Base-by-base conservation (phyloP, 1,284 basidiomycete genomes). In the Microbotryum violaceum region DNA sequence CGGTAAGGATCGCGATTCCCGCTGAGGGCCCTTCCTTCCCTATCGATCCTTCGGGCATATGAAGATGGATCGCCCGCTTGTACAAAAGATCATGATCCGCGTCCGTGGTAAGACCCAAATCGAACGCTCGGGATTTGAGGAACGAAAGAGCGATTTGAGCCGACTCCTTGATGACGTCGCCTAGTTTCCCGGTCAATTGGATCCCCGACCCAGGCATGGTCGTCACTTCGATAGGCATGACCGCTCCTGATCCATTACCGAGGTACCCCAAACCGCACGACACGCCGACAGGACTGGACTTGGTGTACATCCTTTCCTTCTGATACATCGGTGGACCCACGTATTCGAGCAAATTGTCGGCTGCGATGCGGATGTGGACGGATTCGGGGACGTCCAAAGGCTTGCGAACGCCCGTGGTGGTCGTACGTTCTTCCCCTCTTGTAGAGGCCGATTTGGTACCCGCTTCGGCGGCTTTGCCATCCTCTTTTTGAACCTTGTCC, bases 11-110 rank as follows among this genome's bases (percentile, higher is more conserved):
- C 0, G 94, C 94, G 2, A 91, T 96, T 54, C 94, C 94, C 0
- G 94, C 94, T 69, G 89, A 91, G 0, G 94, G 94, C 0, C 94
- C 94, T 72, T 98, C 94, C 78, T 98, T 99, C 54, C 94, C 94
- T 65, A 98, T 90, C 62, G 89, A 89, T 6, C 94, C 94, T 75
- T 96, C 92, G 0, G 92, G 91, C 91, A 93, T 94, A 75, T 96
- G 92, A 49, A 96, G 82, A 74, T 96, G 91, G 20, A 96, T 81
- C 71, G 94, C 91, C 48, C 83, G 81, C 72, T 92, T 87, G 53
- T 85, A 85, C 46, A 76, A 70, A 65, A 97, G 77, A 74, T 84
- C 67, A 88, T 86, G 5, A 83, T 83, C 12, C 82, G 78, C 2
- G 80, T 81, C 68, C 81, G 78, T 31, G 6, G 89, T 91, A 70